Conservation (phyloP, 768 basidiomycete genomes). For the Amanita molliuscula region DNA sequence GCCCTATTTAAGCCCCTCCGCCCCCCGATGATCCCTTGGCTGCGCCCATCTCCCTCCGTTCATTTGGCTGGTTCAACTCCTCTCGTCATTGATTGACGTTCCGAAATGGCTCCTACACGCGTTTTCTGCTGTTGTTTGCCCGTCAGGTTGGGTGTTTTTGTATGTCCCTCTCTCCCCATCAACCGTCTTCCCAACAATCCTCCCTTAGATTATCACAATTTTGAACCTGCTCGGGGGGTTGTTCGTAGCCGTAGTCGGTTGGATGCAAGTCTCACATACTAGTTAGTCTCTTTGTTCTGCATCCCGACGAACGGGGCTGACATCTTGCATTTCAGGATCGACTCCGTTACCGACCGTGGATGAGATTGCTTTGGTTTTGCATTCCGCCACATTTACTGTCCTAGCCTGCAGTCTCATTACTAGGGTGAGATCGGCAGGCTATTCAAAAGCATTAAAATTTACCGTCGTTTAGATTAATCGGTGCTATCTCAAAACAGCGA, state of each 20-base stretch:
- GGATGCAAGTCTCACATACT: constrained; percentile 32
- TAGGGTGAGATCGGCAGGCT: constrained; percentile 30
- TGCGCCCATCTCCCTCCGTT: neutral
- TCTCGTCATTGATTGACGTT: constrained; percentile 4
- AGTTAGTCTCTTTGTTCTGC: constrained; percentile 21
- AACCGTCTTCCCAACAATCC: neutral
- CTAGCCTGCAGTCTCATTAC: constrained; percentile 35
- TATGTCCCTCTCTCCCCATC: constrained; percentile 16
- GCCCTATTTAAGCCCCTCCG: neutral
- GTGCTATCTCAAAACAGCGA: constrained; percentile 30
- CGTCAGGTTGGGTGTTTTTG: constrained; percentile 53
- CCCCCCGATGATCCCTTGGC: neutral
- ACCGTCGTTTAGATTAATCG: constrained; percentile 25
- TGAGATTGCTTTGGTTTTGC: constrained; percentile 33
- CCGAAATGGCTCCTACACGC: constrained; percentile 29
- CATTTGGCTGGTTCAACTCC: constrained; percentile 4
- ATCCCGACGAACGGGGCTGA: neutral
- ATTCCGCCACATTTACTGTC: constrained; percentile 36
- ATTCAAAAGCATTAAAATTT: neutral
- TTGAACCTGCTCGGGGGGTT: constrained; percentile 35
- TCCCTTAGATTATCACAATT: constrained; percentile 19
- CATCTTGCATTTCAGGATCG: constrained; percentile 16
- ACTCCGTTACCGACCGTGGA: constrained; percentile 24
- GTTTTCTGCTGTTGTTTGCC: constrained; percentile 60
- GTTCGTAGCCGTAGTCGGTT: constrained; percentile 33